Percentiles rank a stretch among this genome's conserved stretches.
phyloP scores from a whole-genome alignment of 371 early-diverging fungal genomes.

The Mucor racemosus region DNA sequence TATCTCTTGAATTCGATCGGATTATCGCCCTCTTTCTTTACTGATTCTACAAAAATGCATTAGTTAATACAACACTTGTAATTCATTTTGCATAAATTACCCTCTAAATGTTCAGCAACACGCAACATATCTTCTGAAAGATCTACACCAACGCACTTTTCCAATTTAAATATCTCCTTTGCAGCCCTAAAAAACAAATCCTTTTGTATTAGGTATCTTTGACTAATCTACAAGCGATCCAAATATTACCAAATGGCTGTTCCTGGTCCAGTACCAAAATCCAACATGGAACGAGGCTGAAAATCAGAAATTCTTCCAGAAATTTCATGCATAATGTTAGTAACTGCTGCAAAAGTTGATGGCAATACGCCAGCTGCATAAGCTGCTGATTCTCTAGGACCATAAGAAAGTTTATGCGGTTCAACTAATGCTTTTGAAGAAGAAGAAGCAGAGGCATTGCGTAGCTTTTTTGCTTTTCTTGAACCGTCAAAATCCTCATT shows the following conservation, averaged over 20 bases:
- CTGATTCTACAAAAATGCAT: slow-evolving; percentile 9
- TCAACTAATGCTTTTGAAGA: slow-evolving; percentile 25
- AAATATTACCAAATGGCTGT: slow-evolving; percentile 74
- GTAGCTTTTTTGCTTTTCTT: slow-evolving; percentile 33
- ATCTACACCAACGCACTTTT: slow-evolving; percentile 74
- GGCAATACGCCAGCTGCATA: slow-evolving; percentile 78
- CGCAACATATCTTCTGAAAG: slow-evolving; percentile 81
- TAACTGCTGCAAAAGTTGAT: slow-evolving; percentile 69
- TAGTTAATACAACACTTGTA: background rate
- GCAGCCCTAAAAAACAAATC: slow-evolving; percentile 60
- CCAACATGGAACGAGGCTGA: slow-evolving; percentile 68
- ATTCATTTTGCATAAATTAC: slow-evolving; percentile 20
- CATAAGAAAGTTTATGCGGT: slow-evolving; percentile 78
- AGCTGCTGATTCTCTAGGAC: slow-evolving; percentile 72
- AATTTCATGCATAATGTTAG: slow-evolving; percentile 74
- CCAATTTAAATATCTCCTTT: slow-evolving; percentile 62
- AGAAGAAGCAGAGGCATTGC: slow-evolving; percentile 15
- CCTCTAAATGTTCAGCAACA: slow-evolving; percentile 61
- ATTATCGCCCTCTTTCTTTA: slow-evolving; percentile 2
- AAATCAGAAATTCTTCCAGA: slow-evolving; percentile 62
- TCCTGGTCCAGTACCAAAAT: slow-evolving; percentile 91
- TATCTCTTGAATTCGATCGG: slow-evolving; percentile 68
- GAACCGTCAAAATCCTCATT: slow-evolving; percentile 15
- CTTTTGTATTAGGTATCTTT: no score
- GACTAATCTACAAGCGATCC: no score